Conservation (phyloP, 2,329 filamentous ascomycete species). For the Simplicillium sp. region DNA sequence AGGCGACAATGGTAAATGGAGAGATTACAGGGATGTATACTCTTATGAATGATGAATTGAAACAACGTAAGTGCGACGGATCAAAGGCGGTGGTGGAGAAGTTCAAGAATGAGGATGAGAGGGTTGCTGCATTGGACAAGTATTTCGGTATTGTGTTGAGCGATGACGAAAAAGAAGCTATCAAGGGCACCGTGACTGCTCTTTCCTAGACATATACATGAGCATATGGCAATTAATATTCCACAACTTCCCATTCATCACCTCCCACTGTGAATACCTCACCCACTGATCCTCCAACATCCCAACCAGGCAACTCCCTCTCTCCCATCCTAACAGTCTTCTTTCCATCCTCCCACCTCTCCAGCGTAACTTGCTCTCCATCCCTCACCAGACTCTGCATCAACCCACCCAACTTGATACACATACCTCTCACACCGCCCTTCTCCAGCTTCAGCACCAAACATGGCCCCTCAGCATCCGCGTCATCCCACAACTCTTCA, state of each 20-base stretch:
- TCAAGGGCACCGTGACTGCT: constrained; percentile 26
- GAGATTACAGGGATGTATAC: constrained; percentile 27
- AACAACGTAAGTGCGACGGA: constrained; percentile 23
- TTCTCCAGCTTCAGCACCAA: constrained; percentile 31
- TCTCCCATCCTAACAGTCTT: constrained; percentile 24
- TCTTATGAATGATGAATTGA: constrained; percentile 34
- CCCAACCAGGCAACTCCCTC: constrained; percentile 14
- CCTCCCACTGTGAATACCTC: too few species aligned
- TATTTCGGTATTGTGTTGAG: constrained; percentile 40
- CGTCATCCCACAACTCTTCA: constrained; percentile 57
- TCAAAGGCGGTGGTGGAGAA: constrained; percentile 26
- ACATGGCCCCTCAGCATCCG: constrained; percentile 12
- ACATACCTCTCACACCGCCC: constrained; percentile 32
- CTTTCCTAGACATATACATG: neutral
- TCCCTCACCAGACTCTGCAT: constrained; percentile 46
- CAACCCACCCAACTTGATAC: constrained; percentile 42
- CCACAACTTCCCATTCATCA: constrained; percentile 22
- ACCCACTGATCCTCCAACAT: too few species aligned
- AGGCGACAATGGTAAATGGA: constrained; percentile 14
- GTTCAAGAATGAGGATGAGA: constrained; percentile 35
- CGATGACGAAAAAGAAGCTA: constrained; percentile 35
- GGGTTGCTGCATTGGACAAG: constrained; percentile 35
- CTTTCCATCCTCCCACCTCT: constrained; percentile 46
- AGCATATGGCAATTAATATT: constrained; percentile 9
- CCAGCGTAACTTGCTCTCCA: constrained; percentile 32